Percentiles rank a stretch among this genome's conserved stretches.
Evolutionary conservation across 1,139 yeast species (phyloP).

Genomic region (Candida gigantensis): DNA sequence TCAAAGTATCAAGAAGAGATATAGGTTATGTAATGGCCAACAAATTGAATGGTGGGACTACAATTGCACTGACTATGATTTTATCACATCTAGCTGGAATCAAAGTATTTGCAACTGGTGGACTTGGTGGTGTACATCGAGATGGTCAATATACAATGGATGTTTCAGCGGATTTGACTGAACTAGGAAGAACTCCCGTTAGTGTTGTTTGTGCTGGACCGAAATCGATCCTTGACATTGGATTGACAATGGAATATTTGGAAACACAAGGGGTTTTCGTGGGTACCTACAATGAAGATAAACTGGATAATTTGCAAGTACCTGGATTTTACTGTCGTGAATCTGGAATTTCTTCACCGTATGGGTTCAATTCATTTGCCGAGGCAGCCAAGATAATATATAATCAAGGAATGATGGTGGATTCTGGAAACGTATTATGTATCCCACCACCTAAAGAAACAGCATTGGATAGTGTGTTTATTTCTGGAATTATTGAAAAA

Average conservation of each 20-base stretch:
- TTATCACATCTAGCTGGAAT: conserved; percentile 75
- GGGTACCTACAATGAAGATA: conserved; percentile 47
- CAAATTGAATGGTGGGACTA: conserved; percentile 76
- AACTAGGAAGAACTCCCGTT: conserved; percentile 78
- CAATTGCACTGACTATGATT: conserved; percentile 89
- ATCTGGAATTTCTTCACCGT: conserved; percentile 74
- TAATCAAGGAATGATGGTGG: conserved; percentile 56
- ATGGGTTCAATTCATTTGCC: conserved; percentile 49
- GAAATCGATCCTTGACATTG: conserved; percentile 79
- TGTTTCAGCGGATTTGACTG: conserved; percentile 85
- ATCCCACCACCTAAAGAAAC: conserved; percentile 74
- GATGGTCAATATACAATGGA: conserved; percentile 78
- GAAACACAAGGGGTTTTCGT: conserved; percentile 84
- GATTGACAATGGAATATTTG: conserved; percentile 77
- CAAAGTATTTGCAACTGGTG: conserved; percentile 89
- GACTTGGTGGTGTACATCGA: conserved; percentile 89
- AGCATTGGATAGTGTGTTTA: conserved; percentile 58
- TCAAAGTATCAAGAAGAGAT: conserved; percentile 80
- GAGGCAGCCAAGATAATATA: conserved; percentile 67
- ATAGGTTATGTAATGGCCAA: conserved; percentile 72
- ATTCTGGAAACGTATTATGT: conserved; percentile 76
- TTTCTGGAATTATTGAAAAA: conserved; percentile 54
- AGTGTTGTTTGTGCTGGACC: conserved; percentile 93
- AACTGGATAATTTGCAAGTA: conserved; percentile 35
- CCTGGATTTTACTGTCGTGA: conserved; percentile 86